These are phyloP conservation scores for Hondaea fermentalgiana DNA, from an alignment of 108 stramenopile species.

Conservation along the genomic window DNA sequence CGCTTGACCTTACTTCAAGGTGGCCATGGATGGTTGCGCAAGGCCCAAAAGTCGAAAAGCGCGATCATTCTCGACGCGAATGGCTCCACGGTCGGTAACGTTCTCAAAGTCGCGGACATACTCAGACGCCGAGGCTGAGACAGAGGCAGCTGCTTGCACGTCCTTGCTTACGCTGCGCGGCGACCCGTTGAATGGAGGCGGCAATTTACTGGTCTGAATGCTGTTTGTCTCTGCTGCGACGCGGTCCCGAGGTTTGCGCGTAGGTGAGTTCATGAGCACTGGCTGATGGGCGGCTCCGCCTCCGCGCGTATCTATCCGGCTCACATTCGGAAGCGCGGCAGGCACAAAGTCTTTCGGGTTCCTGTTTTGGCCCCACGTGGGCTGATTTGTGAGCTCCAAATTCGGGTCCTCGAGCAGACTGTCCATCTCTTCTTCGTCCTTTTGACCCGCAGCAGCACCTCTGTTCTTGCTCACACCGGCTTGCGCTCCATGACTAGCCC, in stretches of 20 bases:
- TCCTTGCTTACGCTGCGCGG: neutral
- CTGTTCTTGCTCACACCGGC: too few relatives aligned
- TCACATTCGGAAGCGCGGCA: neutral
- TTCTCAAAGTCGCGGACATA: constrained; percentile 2
- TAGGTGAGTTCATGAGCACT: neutral
- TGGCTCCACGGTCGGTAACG: neutral
- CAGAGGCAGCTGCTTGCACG: neutral
- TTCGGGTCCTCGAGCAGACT: neutral
- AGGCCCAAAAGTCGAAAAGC: neutral
- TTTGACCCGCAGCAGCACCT: neutral
- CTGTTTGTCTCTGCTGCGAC: neutral
- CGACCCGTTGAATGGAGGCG: neutral
- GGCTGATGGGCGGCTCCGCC: neutral
- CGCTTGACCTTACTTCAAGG: too few relatives aligned
- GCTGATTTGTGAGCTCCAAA: neutral
- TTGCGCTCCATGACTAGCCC: too few relatives aligned
- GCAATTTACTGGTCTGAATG: neutral
- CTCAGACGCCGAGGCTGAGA: neutral
- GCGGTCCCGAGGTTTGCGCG: neutral
- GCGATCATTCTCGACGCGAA: neutral
- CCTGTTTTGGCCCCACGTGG: constrained; percentile 3
- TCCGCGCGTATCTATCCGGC: neutral
- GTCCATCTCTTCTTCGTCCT: neutral
- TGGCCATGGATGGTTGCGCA: neutral
- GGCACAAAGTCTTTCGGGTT: neutral